Base-by-base conservation (phyloP, 1,284 basidiomycete genomes). In the Leccinum ambiguum region DNA sequence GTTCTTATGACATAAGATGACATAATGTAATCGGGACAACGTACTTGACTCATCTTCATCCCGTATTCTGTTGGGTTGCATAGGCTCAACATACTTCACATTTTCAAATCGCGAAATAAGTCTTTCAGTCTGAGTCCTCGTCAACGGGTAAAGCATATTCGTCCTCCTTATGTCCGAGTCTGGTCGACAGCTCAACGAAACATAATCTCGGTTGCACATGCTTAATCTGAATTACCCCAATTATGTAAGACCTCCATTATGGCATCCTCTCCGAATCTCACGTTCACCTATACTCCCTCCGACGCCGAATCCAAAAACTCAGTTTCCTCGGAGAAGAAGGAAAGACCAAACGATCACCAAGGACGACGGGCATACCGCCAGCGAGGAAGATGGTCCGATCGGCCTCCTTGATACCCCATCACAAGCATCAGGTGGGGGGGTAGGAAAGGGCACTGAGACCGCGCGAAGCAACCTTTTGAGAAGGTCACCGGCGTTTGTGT, bases 231-330 rank as follows among this genome's bases (percentile, higher is more conserved):
- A 70, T 73, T 84, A 6, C 72, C 75, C 1, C 75, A 77, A 50
- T 72, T 30, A 30, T 30, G 26, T 84, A 41, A 79, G 78, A 59
- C 83, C 83, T 7, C 65, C 83, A n/a, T 70, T 84, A 77, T 83
- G 74, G 75, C 81, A 82, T 50, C 79, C 82, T n/a, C 70, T 69
- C 50, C 26, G 26, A 30, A 68, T 68, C 69, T 72, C 75, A 43
- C 69, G 64, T 65, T 58, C 73, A 36, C 64, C 72, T 0, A 54
- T 71, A 14, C 63, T 48, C 48, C 70, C 65, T 65, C 62, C 66
- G 5, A 73, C 73, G 0, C 69, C 72, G 1, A 74, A 68, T 50
- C 43, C 70, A 18, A 75, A 71, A 58, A 62, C 50, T 21, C 70
- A 61, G 26, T 33, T 61, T 16, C 16, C 62, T 45, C 73, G 73